Evolutionary conservation across 768 basidiomycete species (phyloP), one percentile per base, ranked within the genome.

Genomic region (Amanita polypyramis): DNA sequence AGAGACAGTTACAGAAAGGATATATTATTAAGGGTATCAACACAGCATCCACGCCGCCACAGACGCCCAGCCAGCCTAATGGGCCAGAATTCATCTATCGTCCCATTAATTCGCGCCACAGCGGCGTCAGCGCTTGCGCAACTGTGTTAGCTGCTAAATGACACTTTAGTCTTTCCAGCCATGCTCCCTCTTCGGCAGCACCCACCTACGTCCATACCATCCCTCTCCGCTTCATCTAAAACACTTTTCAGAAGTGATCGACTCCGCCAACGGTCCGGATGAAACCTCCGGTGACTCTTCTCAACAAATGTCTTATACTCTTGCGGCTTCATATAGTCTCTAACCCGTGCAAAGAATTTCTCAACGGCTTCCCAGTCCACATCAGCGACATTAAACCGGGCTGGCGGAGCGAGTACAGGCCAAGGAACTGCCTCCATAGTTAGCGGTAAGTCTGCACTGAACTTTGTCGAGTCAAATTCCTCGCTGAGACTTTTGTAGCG

Each of bases 261-360:
- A 25, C 82, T 78, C 36, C 79, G 69, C 88, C 85, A 92, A 51
- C 83, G 67, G 61, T 90, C 87, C 1, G 85, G 84, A 55, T 89
- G 89, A 60, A 88, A 90, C 44, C 85, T 66, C 34, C 77, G 72
- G 55, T 87, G 76, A 55, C 80, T 82, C 56, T 77, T 79, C 64
- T 85, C 76, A 2, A 90, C 70, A 47, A 89, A 73, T 1, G 59
- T 60, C 56, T 74, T 78, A 63, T 76, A 88, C 42, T 84, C 82
- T 58, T 80, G 76, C 14, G 62, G 46, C 19, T 76, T 70, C 71
- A 86, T 72, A 37, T 73, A 69, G 14, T 54, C 51, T 54, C 67
- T 70, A 21, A 80, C 71, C 4, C 68, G 67, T 12, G 61, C 61
- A 56, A 89, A 90, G 62, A 91, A 91, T 17, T 65, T 65, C 57